phyloP scores from a whole-genome alignment of 768 basidiomycete genomes.

The Lactarius tabidus region DNA sequence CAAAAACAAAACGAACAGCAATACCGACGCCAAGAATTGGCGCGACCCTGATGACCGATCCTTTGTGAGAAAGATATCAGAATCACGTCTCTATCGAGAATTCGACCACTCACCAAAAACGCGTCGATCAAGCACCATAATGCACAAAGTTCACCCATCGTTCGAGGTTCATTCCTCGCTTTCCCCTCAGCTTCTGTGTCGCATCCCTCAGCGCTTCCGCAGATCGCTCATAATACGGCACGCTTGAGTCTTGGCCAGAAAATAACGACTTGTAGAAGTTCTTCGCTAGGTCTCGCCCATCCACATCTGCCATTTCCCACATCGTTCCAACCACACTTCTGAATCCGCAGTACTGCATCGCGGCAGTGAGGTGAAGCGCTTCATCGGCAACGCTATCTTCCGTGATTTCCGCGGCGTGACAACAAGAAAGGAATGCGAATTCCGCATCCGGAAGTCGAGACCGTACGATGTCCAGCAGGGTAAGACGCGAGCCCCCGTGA shows the following conservation, averaged over 20 bases:
- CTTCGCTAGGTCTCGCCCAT: constrained; percentile 15
- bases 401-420: constrained; percentile 4
- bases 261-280: constrained; percentile 11
- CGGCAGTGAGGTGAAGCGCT: constrained; percentile 18
- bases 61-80: neutral
- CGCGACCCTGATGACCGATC: no score
- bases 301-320: constrained; percentile 23
- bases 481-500: neutral
- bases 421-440: constrained; percentile 16
- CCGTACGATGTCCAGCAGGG: constrained; percentile 6
- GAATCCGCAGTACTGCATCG: constrained; percentile 23
- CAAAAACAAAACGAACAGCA: no score
- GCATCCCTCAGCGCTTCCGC: constrained; percentile 7
- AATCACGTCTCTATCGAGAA: neutral
- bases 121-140: constrained; percentile 9
- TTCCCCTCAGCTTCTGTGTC: constrained; percentile 8
- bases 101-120: neutral
- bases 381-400: constrained; percentile 10
- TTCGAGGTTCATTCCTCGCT: constrained; percentile 1
- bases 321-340: neutral
- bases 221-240: neutral
- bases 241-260: no score
- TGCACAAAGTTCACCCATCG: constrained; percentile 23
- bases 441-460: neutral
- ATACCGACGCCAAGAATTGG: no score